A percentile compares a stretch with the other conserved stretches of the same genome.
Evolutionary conservation across 1,284 basidiomycete species (phyloP).

Genomic region (Polyporus tsugae): DNA sequence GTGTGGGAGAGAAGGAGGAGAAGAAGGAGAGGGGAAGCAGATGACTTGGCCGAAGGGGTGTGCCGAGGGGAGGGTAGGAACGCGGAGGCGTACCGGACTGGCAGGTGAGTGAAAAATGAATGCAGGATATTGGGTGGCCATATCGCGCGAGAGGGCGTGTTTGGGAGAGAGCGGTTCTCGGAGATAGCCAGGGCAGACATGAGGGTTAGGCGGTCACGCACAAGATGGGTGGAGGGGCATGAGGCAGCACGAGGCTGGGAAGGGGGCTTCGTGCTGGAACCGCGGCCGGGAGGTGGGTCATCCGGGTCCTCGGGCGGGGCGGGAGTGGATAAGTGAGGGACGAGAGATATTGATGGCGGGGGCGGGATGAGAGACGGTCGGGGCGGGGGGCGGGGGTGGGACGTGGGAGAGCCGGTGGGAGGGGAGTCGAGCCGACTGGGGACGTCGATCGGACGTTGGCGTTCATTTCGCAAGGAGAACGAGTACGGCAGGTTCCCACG

Average conservation of each 20-base stretch:
- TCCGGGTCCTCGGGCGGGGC: neutral
- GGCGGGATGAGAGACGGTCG: neutral
- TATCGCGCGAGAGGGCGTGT: slow-evolving; percentile 8
- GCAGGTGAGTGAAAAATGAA: slow-evolving; percentile 5
- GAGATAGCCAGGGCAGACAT: slow-evolving; percentile 9
- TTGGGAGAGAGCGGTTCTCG: slow-evolving; percentile 7
- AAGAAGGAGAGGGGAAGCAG: slow-evolving; percentile 1
- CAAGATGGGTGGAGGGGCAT: slow-evolving; percentile 4
- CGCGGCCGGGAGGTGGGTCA: neutral
- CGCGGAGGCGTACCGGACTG: slow-evolving; percentile 10
- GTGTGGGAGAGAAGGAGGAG: slow-evolving; percentile 1
- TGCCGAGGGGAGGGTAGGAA: slow-evolving; percentile 2
- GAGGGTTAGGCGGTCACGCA: slow-evolving; percentile 18
- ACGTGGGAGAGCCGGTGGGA: slow-evolving; percentile 4
- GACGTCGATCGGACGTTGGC: slow-evolving; percentile 5
- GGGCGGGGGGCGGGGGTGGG: neutral
- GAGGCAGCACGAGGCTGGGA: slow-evolving; percentile 19
- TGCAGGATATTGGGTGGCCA: neutral
- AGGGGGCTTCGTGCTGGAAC: neutral
- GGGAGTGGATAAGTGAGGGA: neutral
- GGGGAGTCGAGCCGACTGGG: neutral
- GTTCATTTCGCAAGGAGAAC: slow-evolving; percentile 5
- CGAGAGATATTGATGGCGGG: neutral
- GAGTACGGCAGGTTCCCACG: neutral
- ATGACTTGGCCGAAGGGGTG: slow-evolving; percentile 5